Conservation (phyloP, 306 rosid genomes). For the Corylus americana region DNA sequence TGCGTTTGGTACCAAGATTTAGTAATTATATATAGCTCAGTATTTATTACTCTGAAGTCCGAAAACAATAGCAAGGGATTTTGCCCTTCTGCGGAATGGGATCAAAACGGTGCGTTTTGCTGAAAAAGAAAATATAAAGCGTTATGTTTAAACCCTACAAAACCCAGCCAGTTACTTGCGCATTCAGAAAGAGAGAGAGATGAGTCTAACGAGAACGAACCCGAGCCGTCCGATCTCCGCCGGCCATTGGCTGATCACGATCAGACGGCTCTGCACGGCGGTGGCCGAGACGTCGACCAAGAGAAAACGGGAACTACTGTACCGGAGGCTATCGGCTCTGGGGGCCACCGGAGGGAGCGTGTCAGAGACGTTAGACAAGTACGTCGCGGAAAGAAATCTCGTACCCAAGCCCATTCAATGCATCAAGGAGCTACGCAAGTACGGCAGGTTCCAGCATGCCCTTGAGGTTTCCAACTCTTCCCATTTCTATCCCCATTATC, state of each 20-base stretch:
- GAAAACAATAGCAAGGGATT: no score
- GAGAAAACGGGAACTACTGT: slow-evolving; percentile 31
- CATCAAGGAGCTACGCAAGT: slow-evolving; percentile 64
- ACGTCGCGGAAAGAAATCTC: slow-evolving; percentile 56
- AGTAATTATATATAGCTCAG: no score
- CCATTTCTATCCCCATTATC: neutral
- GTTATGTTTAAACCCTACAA: slow-evolving; percentile 27
- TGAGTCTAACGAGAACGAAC: slow-evolving; percentile 40
- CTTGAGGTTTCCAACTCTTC: slow-evolving; percentile 54
- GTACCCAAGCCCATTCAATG: slow-evolving; percentile 43
- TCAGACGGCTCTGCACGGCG: slow-evolving; percentile 46
- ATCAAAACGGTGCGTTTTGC: no score
- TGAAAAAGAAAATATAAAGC: no score
- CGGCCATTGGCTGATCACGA: slow-evolving; percentile 33
- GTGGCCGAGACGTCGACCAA: neutral
- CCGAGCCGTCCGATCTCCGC: slow-evolving; percentile 32
- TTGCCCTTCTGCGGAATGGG: no score
- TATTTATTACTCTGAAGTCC: no score
- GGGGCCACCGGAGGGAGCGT: slow-evolving; percentile 61
- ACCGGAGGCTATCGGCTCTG: slow-evolving; percentile 57
- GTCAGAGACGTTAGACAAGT: slow-evolving; percentile 51
- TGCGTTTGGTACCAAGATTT: no score
- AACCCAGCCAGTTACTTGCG: neutral
- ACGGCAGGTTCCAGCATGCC: slow-evolving; percentile 47
- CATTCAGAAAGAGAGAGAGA: neutral